Base-by-base conservation (phyloP, 176 grass and related monocot genomes). In the Triticum urartu region DNA sequence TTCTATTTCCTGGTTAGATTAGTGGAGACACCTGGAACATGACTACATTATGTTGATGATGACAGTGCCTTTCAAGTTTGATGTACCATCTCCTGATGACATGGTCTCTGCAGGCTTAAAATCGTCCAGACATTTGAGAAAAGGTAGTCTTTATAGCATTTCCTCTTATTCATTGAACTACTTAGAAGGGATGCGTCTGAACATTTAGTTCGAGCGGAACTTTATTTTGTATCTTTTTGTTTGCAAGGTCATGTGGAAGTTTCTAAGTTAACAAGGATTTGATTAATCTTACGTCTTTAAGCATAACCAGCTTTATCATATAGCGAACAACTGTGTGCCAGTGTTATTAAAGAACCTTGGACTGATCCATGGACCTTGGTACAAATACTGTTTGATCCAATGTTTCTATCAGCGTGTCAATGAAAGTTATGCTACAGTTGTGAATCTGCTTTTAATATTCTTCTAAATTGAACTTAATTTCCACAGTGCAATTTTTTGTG, bases 11-110 rank as follows among this genome's bases (percentile, higher is more conserved):
- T 72, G 1, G 64, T 35, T 73, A 43, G 3, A 72, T 64, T 83
- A 64, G 34, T 88, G 45, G 75, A 28, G 76, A 83, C 72, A 52
- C 34, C 22, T 80, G 65, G 28, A 87, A 86, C 22, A 64, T 84
- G 75, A 92, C 50, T 83, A 40, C 38, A 71, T 89, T 78, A 26
- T 80, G 17, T 84, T 89, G 61, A 72, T 91, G 26, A 78, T 89
- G 47, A 84, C 89, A 98, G 96, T 89, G 73, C 88, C 93, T 81
- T 98, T 98, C 92, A 92, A 89, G 68, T 98, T 98, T 84, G 93
- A 98, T 82, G 88, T 88, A 24, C 93, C 91, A 79, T 98, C 93
- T 79, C 93, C 93, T 2, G 91, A 98, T 91, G 91, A 98, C 79
- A 87, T 86, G 88, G 96, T 94, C 88, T 82, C 84, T 81, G 20